A percentile compares a stretch with the other conserved stretches of the same genome.
phyloP scores from a whole-genome alignment of 768 basidiomycete genomes.

The Roridomyces roridus region DNA sequence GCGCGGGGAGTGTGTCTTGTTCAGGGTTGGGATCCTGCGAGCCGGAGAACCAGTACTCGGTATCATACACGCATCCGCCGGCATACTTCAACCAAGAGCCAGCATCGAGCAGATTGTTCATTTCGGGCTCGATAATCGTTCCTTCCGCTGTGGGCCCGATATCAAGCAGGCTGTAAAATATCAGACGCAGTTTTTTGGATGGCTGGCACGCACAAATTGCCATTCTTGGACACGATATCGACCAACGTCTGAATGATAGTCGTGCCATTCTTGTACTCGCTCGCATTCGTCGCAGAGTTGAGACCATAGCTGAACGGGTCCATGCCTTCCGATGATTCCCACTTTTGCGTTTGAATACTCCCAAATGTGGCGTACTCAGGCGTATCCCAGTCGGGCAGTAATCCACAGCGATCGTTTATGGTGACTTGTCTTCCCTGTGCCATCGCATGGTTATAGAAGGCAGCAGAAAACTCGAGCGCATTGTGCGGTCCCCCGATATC shows the following conservation, averaged over 20 bases:
- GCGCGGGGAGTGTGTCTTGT: constrained; percentile 32
- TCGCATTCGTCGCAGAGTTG: constrained; percentile 46
- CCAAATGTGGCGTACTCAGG: constrained; percentile 60
- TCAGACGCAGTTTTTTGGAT: constrained; percentile 1
- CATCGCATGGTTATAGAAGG: constrained; percentile 50
- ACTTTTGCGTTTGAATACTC: constrained; percentile 50
- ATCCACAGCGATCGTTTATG: constrained; percentile 49
- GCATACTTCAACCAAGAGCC: constrained; percentile 58
- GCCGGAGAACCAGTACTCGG: constrained; percentile 55
- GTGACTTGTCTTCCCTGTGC: constrained; percentile 51
- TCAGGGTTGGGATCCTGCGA: constrained; percentile 42
- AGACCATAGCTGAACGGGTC: constrained; percentile 59
- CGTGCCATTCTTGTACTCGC: constrained; percentile 54
- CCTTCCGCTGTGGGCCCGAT: constrained; percentile 63
- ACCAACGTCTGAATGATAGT: constrained; percentile 57
- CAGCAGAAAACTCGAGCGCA: constrained; percentile 49
- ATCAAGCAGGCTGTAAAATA: constrained; percentile 49
- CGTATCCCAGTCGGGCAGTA: constrained; percentile 59
- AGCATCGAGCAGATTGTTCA: constrained; percentile 52
- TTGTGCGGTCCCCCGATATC: constrained; percentile 61
- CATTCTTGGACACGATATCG: constrained; percentile 67
- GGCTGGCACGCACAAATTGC: constrained; percentile 54
- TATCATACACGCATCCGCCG: constrained; percentile 58
- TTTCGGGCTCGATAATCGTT: constrained; percentile 55
- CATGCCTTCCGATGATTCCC: constrained; percentile 68